Conservation (phyloP, 2,329 filamentous ascomycete species). For the Fusarium tricinctum region DNA sequence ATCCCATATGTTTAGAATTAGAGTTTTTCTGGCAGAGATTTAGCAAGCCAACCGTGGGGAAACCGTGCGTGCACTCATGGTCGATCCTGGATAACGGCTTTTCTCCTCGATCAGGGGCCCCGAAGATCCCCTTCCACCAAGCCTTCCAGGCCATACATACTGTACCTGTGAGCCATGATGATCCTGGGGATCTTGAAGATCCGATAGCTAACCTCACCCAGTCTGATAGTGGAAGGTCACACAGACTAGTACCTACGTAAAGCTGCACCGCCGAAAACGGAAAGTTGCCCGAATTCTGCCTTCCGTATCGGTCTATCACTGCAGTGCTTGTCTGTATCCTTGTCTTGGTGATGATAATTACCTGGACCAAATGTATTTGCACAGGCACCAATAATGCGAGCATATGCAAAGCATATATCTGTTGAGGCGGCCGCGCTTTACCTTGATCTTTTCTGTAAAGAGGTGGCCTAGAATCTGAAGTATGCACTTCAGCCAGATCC, state of each 20-base stretch:
- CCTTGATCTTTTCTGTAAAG: background rate
- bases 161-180: constrained; percentile 47
- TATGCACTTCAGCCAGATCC: background rate
- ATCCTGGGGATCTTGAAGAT: constrained; percentile 59
- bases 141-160: constrained; percentile 54
- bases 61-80: constrained; percentile 9
- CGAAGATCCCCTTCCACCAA: constrained; percentile 53
- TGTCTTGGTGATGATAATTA: constrained; percentile 8
- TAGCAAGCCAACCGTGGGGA: constrained; percentile 7
- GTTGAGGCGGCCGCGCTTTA: constrained; percentile 22
- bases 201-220: constrained; percentile 58
- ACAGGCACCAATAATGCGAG: background rate
- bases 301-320: constrained; percentile 34
- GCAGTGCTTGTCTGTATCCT: constrained; percentile 21
- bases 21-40: constrained; percentile 10
- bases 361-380: background rate
- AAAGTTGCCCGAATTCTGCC: constrained; percentile 34
- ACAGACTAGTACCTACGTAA: background rate
- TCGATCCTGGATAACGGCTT: constrained; percentile 62
- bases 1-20: constrained; percentile 2
- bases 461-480: background rate
- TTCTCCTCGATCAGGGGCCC: constrained; percentile 47
- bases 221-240: constrained; percentile 43
- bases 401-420: background rate
- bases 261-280: constrained; percentile 14